A percentile compares a stretch with the other conserved stretches of the same genome.
These are phyloP conservation scores for Tieghemostelium lacteum DNA, from an alignment of 78 protist species.

Conservation along the genomic window DNA sequence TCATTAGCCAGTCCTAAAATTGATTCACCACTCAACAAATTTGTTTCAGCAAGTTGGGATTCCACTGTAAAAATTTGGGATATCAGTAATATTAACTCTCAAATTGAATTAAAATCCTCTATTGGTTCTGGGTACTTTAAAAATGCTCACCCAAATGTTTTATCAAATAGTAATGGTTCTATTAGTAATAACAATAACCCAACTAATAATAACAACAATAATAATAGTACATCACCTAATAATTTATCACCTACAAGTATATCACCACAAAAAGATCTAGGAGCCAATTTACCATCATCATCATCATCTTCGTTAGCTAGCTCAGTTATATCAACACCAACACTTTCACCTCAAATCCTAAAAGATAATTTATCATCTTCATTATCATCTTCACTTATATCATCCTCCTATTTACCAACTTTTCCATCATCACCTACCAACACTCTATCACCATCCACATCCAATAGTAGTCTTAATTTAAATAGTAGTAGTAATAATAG, in stretches of 20 bases:
- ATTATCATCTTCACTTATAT: not conserved
- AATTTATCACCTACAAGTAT: not conserved
- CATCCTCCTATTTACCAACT: not conserved
- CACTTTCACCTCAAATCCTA: not conserved
- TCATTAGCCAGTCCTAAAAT: slow-evolving; percentile 20
- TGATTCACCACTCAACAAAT: slow-evolving; percentile 5
- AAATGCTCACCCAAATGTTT: not conserved
- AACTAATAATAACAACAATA: not conserved
- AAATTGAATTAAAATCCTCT: not conserved
- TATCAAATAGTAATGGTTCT: too few relatives aligned
- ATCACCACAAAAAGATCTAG: not conserved
- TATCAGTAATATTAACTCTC: not conserved
- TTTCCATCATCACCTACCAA: not conserved
- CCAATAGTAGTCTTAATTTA: not conserved
- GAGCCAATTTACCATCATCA: not conserved
- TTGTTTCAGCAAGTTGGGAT: slow-evolving; percentile 45
- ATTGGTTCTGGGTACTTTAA: not conserved
- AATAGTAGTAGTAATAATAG: not conserved
- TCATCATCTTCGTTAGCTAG: too few relatives aligned
- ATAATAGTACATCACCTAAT: not conserved
- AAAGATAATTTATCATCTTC: too few relatives aligned
- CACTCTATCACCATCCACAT: too few relatives aligned
- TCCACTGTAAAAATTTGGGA: slow-evolving; percentile 65
- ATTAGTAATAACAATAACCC: not conserved
- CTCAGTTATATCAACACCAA: not conserved